phyloP scores from a whole-genome alignment of 176 grass and related monocot genomes.

The Raddia guianensis region DNA sequence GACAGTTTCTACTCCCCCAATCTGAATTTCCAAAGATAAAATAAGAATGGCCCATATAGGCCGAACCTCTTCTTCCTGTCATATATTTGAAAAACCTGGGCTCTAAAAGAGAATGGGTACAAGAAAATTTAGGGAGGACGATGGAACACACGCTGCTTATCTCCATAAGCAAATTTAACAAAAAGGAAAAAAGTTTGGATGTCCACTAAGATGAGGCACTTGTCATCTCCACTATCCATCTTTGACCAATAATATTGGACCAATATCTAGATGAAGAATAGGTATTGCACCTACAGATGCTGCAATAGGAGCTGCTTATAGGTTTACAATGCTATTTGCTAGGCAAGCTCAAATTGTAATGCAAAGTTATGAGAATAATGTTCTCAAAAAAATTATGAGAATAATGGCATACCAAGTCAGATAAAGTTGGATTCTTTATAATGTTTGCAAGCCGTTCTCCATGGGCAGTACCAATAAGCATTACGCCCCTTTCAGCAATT shows the following conservation, averaged over 20 bases:
- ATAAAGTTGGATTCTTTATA: conserved; percentile 90
- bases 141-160: not conserved
- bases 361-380: conserved; percentile 23
- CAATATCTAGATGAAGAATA: conserved; percentile 23
- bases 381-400: not conserved
- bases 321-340: not conserved
- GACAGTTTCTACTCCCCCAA: conserved; percentile 94
- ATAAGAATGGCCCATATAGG: not conserved
- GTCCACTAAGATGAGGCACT: not conserved
- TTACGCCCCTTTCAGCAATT: conserved; percentile 94
- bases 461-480: conserved; percentile 98
- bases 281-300: conserved; percentile 1
- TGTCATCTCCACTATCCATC: not conserved
- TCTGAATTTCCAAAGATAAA: conserved; percentile 52
- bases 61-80: conserved; percentile 2
- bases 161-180: not conserved
- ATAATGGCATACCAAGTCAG: conserved; percentile 76
- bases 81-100: conserved; percentile 28
- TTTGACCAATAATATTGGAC: conserved; percentile 6
- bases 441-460: conserved; percentile 87
- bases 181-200: not conserved
- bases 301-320: not conserved
- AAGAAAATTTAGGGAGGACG: conserved; percentile 1
- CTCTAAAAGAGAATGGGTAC: not conserved
- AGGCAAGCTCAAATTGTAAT: not conserved